Base-by-base conservation (phyloP, 192 early-diverging fungal genomes). In the Entomortierella beljakovae region DNA sequence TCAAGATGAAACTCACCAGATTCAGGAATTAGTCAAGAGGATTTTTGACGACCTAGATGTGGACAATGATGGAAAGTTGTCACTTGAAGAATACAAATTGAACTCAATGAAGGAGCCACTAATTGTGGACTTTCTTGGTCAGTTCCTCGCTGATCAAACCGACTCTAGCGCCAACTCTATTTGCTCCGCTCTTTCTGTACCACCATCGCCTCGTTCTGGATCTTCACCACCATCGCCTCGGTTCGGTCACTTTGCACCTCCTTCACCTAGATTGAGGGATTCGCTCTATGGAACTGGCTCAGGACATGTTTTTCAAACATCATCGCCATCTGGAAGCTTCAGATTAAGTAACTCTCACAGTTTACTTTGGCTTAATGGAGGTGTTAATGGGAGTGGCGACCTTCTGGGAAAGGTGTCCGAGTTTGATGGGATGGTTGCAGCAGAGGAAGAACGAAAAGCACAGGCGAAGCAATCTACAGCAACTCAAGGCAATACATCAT, bases 31-130 rank as follows among this genome's bases (percentile, higher is more conserved):
- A 52, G 90, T 94, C n/a, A 70, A 81, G 46, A 85, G 89, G 50
- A 86, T 94, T 68, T 94, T 94, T 82, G 84, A 92, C 48, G 93
- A 94, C 62, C 66, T 94, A 72, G 93, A 94, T 66, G 89, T 94
- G 23, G 88, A 94, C 76, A 91, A 88, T 29, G 92, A 94, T 64
- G 92, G 91, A 35, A 88, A 89, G 34, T 66, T 94, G 86, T 88
- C 90, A 9, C 84, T 92, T 57, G 84, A 86, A 50, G 92, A 94
- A 72, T 94, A 91, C 70, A 93, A 93, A 64, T 70, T 94, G 34
- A 91, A 90, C 76, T 90, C 90, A 3, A 87, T 94, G 80, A 94
- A 94, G 58, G 92, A 94, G 64, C 92, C 92, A 0, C 61, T 94
- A 43, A 90, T 93, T 31, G 84, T 93, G 25, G 92, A 94, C 57